Conservation (phyloP, 208 protist genomes). For the Tetramitus jugosus region DNA sequence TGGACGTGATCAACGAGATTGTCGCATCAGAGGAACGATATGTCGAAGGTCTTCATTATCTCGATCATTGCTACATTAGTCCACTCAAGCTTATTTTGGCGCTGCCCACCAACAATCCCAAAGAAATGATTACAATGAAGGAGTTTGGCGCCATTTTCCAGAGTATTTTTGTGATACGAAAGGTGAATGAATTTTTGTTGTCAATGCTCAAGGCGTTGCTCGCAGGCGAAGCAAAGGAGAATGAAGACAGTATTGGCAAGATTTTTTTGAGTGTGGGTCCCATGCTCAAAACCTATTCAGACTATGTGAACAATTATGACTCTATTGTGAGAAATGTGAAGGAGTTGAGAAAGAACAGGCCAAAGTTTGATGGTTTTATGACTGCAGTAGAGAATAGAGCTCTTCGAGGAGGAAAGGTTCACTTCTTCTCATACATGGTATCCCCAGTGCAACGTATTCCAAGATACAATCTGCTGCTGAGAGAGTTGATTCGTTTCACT, state of each 20-base stretch:
- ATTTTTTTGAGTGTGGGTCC: background rate
- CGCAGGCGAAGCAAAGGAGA: background rate
- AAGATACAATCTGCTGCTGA: slow-evolving; percentile 9
- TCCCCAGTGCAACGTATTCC: background rate
- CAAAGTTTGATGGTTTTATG: slow-evolving; percentile 9
- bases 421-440: slow-evolving; percentile 15
- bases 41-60: background rate
- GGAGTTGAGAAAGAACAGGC: background rate
- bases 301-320: slow-evolving; percentile 20
- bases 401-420: background rate
- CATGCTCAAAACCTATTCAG: slow-evolving; percentile 1
- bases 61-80: background rate
- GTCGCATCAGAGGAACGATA: background rate
- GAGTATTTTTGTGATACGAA: background rate
- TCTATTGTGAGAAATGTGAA: background rate
- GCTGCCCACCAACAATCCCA: background rate
- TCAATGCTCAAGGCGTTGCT: background rate
- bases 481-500: background rate
- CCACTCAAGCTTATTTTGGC: background rate
- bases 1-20: background rate
- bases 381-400: background rate
- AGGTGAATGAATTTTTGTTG: too few relatives aligned
- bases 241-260: background rate
- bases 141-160: too few relatives aligned
- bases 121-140: background rate